Evolutionary conservation across 495 filamentous ascomycete species (phyloP), one percentile per base, ranked within the genome.

Genomic region (Neurospora intermedia): DNA sequence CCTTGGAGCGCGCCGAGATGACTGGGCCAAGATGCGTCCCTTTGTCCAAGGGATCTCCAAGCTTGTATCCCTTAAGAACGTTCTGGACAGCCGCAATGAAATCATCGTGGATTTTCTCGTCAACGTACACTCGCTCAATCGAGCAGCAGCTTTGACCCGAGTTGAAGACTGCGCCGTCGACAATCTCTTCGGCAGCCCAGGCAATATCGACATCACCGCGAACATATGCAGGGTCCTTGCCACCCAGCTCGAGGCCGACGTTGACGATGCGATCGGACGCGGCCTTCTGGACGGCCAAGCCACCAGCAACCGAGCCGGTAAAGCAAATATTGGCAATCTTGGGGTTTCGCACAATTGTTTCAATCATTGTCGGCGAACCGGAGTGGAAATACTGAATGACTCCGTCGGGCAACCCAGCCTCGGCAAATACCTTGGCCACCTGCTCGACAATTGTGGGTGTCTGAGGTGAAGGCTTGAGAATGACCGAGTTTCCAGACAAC

Each of bases 81-180:
- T 90, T 89, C 79, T 94, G 91, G 9, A 92, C 84, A 23, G 91
- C 91, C 43, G 86, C 83, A n/a, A 97, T 83, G 76, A 98, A 96
- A 13, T 87, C 77, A 71, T 95, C 92, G 78, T 97, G 89, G 72
- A 98, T 87, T 71, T 87, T 89, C 71, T 92, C 92, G 75, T 94
- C 90, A 3, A 97, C 96, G 75, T 98, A 98, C 8, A 99, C 89
- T 38, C 96, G 87, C 83, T 98, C 96, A 69, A 98, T 87, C 7
- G 92, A 90, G 82, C 96, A 98, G 84, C 96, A 99, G 77, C 94
- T 97, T 81, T 99, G 96, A 27, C 96, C 96, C 41, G 93, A 96
- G 82, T 98, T 99, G 85, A 98, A 99, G 46, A 99, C 85, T 4
- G 94, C 93, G 5, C 95, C 94, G 77, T 97, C 94, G 40, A 97